Conservation (phyloP, 805 yeast genomes). For the Yamadazyma kitorensis region DNA sequence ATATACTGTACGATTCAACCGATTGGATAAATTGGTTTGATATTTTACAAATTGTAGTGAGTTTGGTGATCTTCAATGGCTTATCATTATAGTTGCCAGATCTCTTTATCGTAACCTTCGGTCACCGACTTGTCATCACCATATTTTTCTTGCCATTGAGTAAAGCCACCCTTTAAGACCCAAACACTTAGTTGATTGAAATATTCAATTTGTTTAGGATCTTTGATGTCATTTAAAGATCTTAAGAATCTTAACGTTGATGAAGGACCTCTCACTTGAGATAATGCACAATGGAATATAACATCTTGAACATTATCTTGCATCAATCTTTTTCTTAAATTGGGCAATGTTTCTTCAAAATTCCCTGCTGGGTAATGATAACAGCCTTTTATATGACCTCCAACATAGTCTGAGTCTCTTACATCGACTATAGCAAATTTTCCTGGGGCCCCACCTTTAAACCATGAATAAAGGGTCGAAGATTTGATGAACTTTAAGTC, state of each 20-base stretch:
- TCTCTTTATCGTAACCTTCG: constrained; percentile 39
- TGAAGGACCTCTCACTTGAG: constrained; percentile 91
- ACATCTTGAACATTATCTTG: constrained; percentile 44
- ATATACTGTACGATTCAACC: too few species aligned
- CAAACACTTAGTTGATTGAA: constrained; percentile 50
- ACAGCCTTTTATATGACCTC: constrained; percentile 66
- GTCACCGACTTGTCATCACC: constrained; percentile 68
- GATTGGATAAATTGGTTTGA: too few species aligned
- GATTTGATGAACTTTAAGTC: constrained; percentile 49
- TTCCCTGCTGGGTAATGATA: constrained; percentile 53
- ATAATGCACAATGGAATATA: constrained; percentile 86
- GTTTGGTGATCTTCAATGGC: too few species aligned
- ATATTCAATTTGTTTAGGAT: constrained; percentile 18
- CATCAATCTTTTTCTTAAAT: constrained; percentile 31
- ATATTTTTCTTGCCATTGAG: constrained; percentile 73
- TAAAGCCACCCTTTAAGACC: constrained; percentile 83
- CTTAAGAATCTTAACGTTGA: constrained; percentile 66
- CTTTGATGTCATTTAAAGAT: constrained; percentile 34
- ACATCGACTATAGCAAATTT: constrained; percentile 71
- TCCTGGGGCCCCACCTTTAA: constrained; percentile 35
- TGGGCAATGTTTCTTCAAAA: constrained; percentile 38
- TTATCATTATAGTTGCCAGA: constrained; percentile 27
- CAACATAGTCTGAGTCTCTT: constrained; percentile 76
- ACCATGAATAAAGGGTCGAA: constrained; percentile 45
- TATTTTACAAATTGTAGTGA: too few species aligned